phyloP scores from a whole-genome alignment of 108 stramenopile species.

The Skeletonema tropicum region DNA sequence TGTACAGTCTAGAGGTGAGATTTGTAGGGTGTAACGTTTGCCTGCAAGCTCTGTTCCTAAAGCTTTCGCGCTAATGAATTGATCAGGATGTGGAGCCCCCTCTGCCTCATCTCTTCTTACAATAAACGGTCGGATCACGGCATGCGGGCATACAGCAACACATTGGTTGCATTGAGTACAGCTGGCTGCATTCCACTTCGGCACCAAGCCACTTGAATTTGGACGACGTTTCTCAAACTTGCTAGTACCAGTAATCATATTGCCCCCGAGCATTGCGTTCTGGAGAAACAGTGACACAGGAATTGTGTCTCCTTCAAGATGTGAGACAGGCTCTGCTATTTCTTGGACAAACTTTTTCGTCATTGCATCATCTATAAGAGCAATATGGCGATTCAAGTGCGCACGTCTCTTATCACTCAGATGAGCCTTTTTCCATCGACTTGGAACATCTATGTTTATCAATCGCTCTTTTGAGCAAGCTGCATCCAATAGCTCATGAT shows the following conservation, averaged over 20 bases:
- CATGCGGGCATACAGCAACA: constrained; percentile 67
- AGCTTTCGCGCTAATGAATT: constrained; percentile 55
- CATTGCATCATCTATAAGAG: constrained; percentile 62
- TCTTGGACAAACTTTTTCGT: constrained; percentile 61
- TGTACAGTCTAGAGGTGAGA: constrained; percentile 69
- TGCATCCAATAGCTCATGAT: constrained; percentile 55
- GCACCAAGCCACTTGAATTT: constrained; percentile 54
- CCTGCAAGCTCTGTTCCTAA: constrained; percentile 56
- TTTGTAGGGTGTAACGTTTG: constrained; percentile 58
- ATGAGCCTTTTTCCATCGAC: constrained; percentile 46
- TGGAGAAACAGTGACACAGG: constrained; percentile 65
- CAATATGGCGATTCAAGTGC: constrained; percentile 50
- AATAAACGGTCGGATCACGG: constrained; percentile 66
- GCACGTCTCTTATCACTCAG: constrained; percentile 39
- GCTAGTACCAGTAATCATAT: constrained; percentile 60
- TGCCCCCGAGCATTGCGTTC: constrained; percentile 63
- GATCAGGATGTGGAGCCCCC: constrained; percentile 51
- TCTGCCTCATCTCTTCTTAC: constrained; percentile 61
- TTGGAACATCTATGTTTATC: constrained; percentile 54
- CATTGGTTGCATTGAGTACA: constrained; percentile 77
- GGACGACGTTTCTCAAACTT: constrained; percentile 61
- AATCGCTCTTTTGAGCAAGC: constrained; percentile 56
- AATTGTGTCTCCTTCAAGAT: constrained; percentile 62
- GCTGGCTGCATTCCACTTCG: constrained; percentile 50
- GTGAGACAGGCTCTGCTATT: constrained; percentile 60